Evolutionary conservation across 441 rosid species (phyloP), one percentile per base, ranked within the genome.

Genomic region (Theobroma grandiflorum): DNA sequence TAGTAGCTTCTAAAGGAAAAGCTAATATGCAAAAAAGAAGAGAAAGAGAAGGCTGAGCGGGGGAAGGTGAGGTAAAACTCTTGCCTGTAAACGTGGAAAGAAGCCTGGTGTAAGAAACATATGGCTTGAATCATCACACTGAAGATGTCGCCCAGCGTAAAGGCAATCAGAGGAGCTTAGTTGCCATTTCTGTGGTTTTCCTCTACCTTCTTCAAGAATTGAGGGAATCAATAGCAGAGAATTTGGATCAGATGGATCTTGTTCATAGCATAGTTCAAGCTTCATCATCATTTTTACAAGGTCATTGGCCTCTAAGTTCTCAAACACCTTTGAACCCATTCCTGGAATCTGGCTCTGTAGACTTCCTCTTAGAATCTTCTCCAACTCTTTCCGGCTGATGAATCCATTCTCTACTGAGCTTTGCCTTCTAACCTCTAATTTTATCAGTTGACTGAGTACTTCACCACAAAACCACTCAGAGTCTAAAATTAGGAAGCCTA

Each of bases 1-100:
- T 5, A 16, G 15, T 10, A 4, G n/a, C 8, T 16, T 53, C 58
- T 16, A 31, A 69, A 72, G 61, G 59, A 45, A 50, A 55, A 9
- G 45, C 70, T 4, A 59, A 35, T 10, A 50, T 53, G 74, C 31
- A 45, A 58, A 59, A 47, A 40, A 43, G 37, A 20, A 37, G 50
- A 4, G 22, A 74, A 8, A 12, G 8, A 40, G 35, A 75, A 47
- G 67, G 45, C 4, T 18, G 38, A 74, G 58, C 16, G 57, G 65
- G 45, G 37, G 31, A 26, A 64, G 31, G 65, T 58, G 53, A 68
- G 53, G 67, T 20, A 26, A 50, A 79, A 55, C 31, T 59, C 81
- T 82, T 83, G 79, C 99, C 98, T 95, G 99, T 82, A 97, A 84
- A 81, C 92, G 97, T 47, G 98, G 96, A 86, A 97, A 97, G 91